Conservation (phyloP, 768 basidiomycete species). For the Xerocomellus chrysenteron region DNA sequence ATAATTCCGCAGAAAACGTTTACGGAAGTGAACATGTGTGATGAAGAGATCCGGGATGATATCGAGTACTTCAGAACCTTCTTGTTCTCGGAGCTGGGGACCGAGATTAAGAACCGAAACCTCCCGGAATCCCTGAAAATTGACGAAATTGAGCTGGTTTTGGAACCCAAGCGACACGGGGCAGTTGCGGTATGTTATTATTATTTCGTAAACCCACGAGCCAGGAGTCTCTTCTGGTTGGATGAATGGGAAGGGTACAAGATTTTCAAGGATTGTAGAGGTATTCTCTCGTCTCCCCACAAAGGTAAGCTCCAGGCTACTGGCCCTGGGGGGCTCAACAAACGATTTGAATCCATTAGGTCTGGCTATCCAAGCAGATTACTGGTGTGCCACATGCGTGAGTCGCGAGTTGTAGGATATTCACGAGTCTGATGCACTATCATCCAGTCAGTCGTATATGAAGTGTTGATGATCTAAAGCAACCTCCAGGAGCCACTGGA, state of each 20-base stretch:
- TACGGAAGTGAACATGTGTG: conserved; percentile 54
- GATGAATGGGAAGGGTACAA: conserved; percentile 38
- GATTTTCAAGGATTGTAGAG: conserved; percentile 30
- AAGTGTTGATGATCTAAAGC: neutral
- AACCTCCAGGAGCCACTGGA: conserved; percentile 36
- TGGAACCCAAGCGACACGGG: conserved; percentile 38
- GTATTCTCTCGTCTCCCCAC: conserved; percentile 18
- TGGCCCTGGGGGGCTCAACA: neutral
- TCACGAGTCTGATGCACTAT: conserved; percentile 6
- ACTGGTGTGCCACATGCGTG: conserved; percentile 31
- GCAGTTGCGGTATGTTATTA: conserved; percentile 35
- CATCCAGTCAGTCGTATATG: neutral
- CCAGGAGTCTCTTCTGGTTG: conserved; percentile 54
- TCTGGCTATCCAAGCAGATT: conserved; percentile 35
- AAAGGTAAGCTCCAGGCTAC: conserved; percentile 16
- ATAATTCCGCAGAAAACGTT: conserved; percentile 45
- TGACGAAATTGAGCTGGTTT: conserved; percentile 40
- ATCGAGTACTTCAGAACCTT: conserved; percentile 35
- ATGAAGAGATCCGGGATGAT: conserved; percentile 32
- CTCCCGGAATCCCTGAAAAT: conserved; percentile 29
- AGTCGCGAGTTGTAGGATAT: neutral
- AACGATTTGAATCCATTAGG: conserved; percentile 17
- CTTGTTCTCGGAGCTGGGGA: conserved; percentile 20
- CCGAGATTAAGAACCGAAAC: conserved; percentile 5
- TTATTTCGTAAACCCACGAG: conserved; percentile 51